Evolutionary conservation across 768 basidiomycete genomes (phyloP), one percentile per base, ranked within the genome.

Genomic region (Boletus edulis): DNA sequence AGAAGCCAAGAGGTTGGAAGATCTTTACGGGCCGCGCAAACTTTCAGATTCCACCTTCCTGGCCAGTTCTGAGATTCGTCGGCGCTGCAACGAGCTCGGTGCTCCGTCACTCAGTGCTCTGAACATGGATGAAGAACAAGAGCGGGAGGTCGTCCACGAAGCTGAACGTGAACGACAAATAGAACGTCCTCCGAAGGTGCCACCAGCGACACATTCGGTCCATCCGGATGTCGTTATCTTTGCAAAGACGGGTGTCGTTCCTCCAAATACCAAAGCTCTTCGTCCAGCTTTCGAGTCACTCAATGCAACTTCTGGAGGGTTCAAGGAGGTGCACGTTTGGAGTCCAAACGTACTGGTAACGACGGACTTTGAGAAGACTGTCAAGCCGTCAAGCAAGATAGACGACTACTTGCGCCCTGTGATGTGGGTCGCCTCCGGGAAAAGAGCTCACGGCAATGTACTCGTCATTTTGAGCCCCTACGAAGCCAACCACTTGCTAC

Each of bases 121-220:
- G 1, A 34, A 34, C 5, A 44, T 62, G 56, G 61, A 58, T 7
- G 61, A 62, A 41, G 60, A 60, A 55, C 80, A 81, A 54, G 81
- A 82, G 50, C 66, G 80, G 24, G 79, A 82, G 52, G 65, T 82
- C 9, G 56, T 62, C 3, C 76, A 77, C 22, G 80, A 82, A 59
- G 65, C 72, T 5, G 78, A 80, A 57, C 63, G 60, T 7, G 79
- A 81, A 54, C 65, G 62, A 11, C 68, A 79, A 50, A 54, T 73
- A 2, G 65, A 77, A 58, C 67, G 76, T 6, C 74, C 77, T 5
- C 59, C 68, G 1, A 63, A 42, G 29, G 67, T 68, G 9, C 8
- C 45, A 13, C 57, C 70, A 8, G 61, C 61, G 4, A 10, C 1
- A 2, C 73, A 74, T 52, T 43, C 45, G 2, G 29, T 74, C 27